Conservation (phyloP, 257 asterid genomes). For the Cordia subcordata region DNA sequence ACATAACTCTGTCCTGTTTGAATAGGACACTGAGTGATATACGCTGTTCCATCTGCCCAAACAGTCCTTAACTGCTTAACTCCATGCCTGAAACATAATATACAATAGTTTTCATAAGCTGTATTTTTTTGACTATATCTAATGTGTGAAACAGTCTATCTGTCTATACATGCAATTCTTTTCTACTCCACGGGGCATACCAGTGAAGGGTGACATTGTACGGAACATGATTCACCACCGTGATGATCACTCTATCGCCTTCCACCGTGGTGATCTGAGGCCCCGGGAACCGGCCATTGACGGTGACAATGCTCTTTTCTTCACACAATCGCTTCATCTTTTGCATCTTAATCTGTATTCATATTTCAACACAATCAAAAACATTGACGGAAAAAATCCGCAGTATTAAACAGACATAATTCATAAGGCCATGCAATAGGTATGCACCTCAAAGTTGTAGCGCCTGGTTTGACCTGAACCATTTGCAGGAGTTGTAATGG, state of each 20-base stretch:
- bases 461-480: slow-evolving; percentile 39
- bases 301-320: slow-evolving; percentile 44
- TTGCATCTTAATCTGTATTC: slow-evolving; percentile 7
- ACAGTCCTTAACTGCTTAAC: slow-evolving; percentile 52
- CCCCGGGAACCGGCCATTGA: slow-evolving; percentile 53
- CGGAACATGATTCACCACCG: slow-evolving; percentile 42
- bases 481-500: slow-evolving; percentile 28
- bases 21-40: slow-evolving; percentile 57
- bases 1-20: slow-evolving; percentile 51
- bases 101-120: background rate
- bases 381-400: too few species aligned
- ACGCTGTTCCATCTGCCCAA: slow-evolving; percentile 71
- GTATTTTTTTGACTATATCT: background rate
- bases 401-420: too few species aligned
- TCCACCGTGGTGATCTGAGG: slow-evolving; percentile 51
- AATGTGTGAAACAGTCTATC: too few species aligned
- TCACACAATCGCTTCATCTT: slow-evolving; percentile 45
- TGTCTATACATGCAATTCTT: background rate
- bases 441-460: slow-evolving; percentile 54
- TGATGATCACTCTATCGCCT: slow-evolving; percentile 46
- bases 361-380: background rate
- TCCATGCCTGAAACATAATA: slow-evolving; percentile 41
- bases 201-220: slow-evolving; percentile 53
- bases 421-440: too few species aligned
- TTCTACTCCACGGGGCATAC: slow-evolving; percentile 19